These are phyloP conservation scores for Cenchrus purpureus DNA, from an alignment of 176 grass and related monocot species.

Conservation along the genomic window DNA sequence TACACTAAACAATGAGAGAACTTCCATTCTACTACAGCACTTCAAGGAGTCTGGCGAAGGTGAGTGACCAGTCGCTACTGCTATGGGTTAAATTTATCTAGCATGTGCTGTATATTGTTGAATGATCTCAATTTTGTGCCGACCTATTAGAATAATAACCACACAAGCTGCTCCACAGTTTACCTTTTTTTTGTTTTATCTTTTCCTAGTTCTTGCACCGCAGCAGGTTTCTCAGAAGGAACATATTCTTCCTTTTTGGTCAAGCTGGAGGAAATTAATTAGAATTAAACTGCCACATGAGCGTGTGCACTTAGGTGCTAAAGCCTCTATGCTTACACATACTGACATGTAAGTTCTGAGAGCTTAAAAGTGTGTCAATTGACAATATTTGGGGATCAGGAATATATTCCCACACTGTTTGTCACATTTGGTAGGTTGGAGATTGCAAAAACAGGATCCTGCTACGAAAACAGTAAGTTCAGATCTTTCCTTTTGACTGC, in stretches of 20 bases:
- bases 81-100: too few species aligned
- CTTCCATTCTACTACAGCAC: conserved; percentile 72
- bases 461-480: conserved; percentile 62
- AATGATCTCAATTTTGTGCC: background rate
- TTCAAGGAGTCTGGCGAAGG: conserved; percentile 73
- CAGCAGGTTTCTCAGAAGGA: conserved; percentile 73
- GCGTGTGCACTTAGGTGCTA: conserved; percentile 70
- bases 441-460: conserved; percentile 59
- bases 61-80: conserved; percentile 23
- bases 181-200: background rate
- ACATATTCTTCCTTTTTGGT: conserved; percentile 83
- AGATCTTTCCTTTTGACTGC: background rate
- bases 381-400: background rate
- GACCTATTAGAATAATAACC: too few species aligned
- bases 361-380: conserved; percentile 13
- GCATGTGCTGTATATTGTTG: background rate
- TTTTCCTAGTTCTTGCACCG: conserved; percentile 70
- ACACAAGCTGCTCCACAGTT: background rate
- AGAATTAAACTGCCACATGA: conserved; percentile 66
- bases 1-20: conserved; percentile 86
- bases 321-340: conserved; percentile 73
- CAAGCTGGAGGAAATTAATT: conserved; percentile 61
- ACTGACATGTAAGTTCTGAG: conserved; percentile 68
- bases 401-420: background rate
- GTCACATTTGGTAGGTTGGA: conserved; percentile 62